phyloP scores from a whole-genome alignment of 257 asterid species.

The Buddleja alternifolia region DNA sequence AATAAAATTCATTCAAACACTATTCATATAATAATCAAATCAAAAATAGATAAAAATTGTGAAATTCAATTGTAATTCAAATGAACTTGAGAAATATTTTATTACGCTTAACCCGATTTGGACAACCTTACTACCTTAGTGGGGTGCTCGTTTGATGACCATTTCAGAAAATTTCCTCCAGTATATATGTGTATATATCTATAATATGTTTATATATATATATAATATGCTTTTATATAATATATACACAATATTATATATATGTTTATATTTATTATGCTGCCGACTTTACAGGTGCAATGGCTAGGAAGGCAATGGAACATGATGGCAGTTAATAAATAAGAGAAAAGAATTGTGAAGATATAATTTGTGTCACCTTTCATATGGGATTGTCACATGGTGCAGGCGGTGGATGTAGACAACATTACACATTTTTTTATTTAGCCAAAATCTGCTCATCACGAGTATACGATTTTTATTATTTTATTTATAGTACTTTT shows the following conservation, averaged over 20 bases:
- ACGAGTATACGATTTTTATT: conserved; percentile 19
- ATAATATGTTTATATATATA: too few species aligned
- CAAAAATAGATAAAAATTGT: too few species aligned
- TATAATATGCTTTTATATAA: too few species aligned
- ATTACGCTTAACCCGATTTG: too few species aligned
- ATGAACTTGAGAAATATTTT: too few species aligned
- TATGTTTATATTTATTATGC: background rate
- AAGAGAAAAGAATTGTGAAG: conserved; percentile 11
- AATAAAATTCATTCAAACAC: too few species aligned
- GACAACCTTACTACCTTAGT: too few species aligned
- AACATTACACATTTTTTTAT: background rate
- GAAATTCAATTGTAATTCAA: too few species aligned
- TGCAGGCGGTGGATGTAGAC: conserved; percentile 25
- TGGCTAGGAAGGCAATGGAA: conserved; percentile 28
- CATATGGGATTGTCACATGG: conserved; percentile 44
- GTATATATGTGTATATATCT: too few species aligned
- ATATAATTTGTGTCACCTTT: conserved; percentile 35
- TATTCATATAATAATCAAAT: too few species aligned
- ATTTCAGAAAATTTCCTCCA: background rate
- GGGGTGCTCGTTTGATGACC: too few species aligned
- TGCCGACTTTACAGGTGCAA: conserved; percentile 19
- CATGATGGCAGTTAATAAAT: conserved; percentile 35
- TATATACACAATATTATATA: background rate
- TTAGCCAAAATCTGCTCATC: background rate
- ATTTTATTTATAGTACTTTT: too few species aligned